phyloP scores from a whole-genome alignment of 192 early-diverging fungal genomes.

The Gonapodya prolifera region DNA sequence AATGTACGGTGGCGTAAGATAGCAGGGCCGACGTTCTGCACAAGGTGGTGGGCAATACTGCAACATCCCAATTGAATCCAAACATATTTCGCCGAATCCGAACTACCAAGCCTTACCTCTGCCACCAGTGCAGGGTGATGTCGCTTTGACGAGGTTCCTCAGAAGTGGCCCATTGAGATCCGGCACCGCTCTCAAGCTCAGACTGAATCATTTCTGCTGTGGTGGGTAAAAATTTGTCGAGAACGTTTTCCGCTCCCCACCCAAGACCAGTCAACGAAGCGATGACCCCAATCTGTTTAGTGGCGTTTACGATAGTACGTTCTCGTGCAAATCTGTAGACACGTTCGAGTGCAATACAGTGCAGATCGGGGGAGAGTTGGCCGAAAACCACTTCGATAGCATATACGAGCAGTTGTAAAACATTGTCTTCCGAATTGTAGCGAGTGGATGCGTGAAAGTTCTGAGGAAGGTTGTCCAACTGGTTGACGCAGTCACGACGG shows the following conservation, averaged over 20 bases:
- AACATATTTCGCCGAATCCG: neutral
- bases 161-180: neutral
- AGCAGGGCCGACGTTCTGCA: neutral
- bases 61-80: neutral
- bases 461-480: slow-evolving; percentile 65
- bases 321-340: slow-evolving; percentile 44
- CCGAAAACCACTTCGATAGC: slow-evolving; percentile 52
- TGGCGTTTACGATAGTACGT: slow-evolving; percentile 53
- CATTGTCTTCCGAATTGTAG: slow-evolving; percentile 25
- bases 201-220: neutral
- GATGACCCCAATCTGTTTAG: slow-evolving; percentile 39
- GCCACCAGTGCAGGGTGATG: slow-evolving; percentile 65
- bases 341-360: slow-evolving; percentile 43
- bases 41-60: neutral
- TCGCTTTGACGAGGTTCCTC: slow-evolving; percentile 19
- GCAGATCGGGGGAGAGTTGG: slow-evolving; percentile 52
- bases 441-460: slow-evolving; percentile 29
- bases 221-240: neutral
- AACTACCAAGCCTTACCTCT: slow-evolving; percentile 13
- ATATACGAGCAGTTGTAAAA: slow-evolving; percentile 37
- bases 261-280: neutral
- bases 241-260: neutral
- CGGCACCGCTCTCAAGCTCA: neutral
- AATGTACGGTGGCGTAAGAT: neutral
- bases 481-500: slow-evolving; percentile 2